phyloP scores from a whole-genome alignment of 1,284 basidiomycete genomes.

The Irpex sp. region DNA sequence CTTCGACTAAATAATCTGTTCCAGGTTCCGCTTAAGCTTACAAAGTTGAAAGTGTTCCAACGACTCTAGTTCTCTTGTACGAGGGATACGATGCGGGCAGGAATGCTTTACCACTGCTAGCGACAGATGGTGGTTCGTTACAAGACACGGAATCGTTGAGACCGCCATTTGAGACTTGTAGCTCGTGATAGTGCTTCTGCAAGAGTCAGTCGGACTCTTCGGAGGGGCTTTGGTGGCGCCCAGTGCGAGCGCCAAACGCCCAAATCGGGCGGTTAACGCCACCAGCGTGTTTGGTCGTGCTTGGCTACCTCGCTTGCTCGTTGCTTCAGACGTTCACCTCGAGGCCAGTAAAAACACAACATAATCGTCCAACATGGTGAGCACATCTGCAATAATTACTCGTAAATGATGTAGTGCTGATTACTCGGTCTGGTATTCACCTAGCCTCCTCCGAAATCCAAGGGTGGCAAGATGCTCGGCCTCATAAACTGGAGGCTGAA shows the following conservation, averaged over 20 bases:
- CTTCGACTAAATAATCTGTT: too few relatives aligned
- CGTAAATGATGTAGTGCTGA: neutral
- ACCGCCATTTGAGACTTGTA: neutral
- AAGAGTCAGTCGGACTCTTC: neutral
- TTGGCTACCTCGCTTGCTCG: constrained; percentile 22
- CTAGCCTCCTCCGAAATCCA: constrained; percentile 89
- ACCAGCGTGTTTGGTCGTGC: constrained; percentile 22
- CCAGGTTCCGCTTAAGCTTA: too few relatives aligned
- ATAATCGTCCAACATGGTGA: constrained; percentile 58
- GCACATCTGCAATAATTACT: constrained; percentile 17
- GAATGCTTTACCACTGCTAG: too few relatives aligned
- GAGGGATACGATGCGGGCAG: too few relatives aligned
- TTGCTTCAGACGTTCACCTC: constrained; percentile 22
- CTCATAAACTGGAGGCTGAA: constrained; percentile 98
- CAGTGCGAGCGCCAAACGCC: neutral
- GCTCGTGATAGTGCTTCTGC: neutral
- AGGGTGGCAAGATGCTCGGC: constrained; percentile 96
- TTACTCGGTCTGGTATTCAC: neutral
- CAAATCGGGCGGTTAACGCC: constrained; percentile 6
- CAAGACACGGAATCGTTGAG: neutral
- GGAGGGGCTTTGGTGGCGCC: neutral
- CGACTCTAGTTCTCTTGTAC: too few relatives aligned
- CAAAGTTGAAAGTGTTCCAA: too few relatives aligned
- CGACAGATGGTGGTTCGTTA: too few relatives aligned
- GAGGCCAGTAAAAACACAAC: constrained; percentile 16